phyloP scores from a whole-genome alignment of 257 asterid species.

The Nicotiana knightiana region DNA sequence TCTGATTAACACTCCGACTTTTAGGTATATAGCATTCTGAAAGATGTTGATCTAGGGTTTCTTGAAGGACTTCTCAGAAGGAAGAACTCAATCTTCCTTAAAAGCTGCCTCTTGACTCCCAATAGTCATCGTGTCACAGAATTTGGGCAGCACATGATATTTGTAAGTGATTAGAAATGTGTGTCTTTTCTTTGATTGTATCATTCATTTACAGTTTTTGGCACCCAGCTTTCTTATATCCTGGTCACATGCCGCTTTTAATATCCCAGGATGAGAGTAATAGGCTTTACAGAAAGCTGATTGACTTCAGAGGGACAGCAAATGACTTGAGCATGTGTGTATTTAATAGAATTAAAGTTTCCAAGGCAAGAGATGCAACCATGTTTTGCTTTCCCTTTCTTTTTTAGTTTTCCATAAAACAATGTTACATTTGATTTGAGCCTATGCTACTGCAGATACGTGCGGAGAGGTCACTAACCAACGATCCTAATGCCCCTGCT shows the following conservation, averaged over 20 bases:
- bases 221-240: neutral
- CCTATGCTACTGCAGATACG: slow-evolving; percentile 60
- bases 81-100: slow-evolving; percentile 58
- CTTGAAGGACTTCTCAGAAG: slow-evolving; percentile 40
- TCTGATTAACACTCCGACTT: slow-evolving; percentile 8
- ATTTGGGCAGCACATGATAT: slow-evolving; percentile 59
- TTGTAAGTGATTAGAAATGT: slow-evolving; percentile 43
- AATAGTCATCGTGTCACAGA: slow-evolving; percentile 86
- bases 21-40: slow-evolving; percentile 70
- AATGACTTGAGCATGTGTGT: slow-evolving; percentile 76
- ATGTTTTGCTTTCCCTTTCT: slow-evolving; percentile 3
- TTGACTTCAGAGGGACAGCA: slow-evolving; percentile 70
- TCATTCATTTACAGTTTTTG: neutral
- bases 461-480: slow-evolving; percentile 56
- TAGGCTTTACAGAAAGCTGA: slow-evolving; percentile 53
- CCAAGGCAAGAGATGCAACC: slow-evolving; percentile 63
- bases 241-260: slow-evolving; percentile 18
- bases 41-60: slow-evolving; percentile 49
- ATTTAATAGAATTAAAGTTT: slow-evolving; percentile 61
- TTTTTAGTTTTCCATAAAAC: slow-evolving; percentile 7
- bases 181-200: neutral
- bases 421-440: slow-evolving; percentile 14
- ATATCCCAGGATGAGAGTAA: slow-evolving; percentile 66
- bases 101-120: slow-evolving; percentile 76
- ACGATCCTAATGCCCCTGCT: slow-evolving; percentile 51